Evolutionary conservation across 805 yeast species (phyloP).

Genomic region (Ogataea sp.): DNA sequence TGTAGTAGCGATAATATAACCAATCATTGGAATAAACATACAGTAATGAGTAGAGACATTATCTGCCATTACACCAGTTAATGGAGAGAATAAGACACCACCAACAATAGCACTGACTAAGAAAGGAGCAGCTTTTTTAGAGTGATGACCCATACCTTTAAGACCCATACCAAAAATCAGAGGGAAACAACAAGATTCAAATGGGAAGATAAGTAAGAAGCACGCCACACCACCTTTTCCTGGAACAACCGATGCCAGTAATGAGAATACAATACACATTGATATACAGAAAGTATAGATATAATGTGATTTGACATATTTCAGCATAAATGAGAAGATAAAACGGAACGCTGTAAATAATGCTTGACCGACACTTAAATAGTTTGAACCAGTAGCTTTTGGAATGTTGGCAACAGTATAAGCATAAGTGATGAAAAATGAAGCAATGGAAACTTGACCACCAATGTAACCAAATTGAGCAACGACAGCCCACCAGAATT

Average conservation of each 20-base stretch:
- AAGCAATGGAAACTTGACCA: constrained; percentile 9
- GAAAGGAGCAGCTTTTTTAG: constrained; percentile 6
- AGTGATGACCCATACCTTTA: constrained; percentile 8
- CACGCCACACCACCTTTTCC: constrained; percentile 7
- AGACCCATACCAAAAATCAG: constrained; percentile 7
- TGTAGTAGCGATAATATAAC: constrained; percentile 14
- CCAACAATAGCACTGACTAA: constrained; percentile 19
- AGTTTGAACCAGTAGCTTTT: constrained; percentile 5
- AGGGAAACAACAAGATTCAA: constrained; percentile 8
- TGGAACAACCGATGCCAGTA: constrained; percentile 3
- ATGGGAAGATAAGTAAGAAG: constrained; percentile 4
- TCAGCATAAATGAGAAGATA: constrained; percentile 4
- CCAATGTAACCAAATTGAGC: constrained; percentile 11
- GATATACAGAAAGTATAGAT: constrained; percentile 3
- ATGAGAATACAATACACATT: constrained; percentile 3
- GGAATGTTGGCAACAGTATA: constrained; percentile 1
- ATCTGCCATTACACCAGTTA: constrained; percentile 19
- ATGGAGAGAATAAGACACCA: constrained; percentile 15
- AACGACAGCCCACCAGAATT: constrained; percentile 8
- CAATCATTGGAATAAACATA: constrained; percentile 19
- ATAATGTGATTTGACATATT: constrained; percentile 6
- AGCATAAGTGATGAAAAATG: constrained; percentile 7
- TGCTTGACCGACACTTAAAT: constrained; percentile 5
- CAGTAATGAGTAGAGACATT: constrained; percentile 12
- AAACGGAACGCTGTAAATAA: constrained; percentile 6